Evolutionary conservation across 2,329 filamentous ascomycete species (phyloP), one percentile per base, ranked within the genome.

Genomic region (Arthrocladium fulminans): DNA sequence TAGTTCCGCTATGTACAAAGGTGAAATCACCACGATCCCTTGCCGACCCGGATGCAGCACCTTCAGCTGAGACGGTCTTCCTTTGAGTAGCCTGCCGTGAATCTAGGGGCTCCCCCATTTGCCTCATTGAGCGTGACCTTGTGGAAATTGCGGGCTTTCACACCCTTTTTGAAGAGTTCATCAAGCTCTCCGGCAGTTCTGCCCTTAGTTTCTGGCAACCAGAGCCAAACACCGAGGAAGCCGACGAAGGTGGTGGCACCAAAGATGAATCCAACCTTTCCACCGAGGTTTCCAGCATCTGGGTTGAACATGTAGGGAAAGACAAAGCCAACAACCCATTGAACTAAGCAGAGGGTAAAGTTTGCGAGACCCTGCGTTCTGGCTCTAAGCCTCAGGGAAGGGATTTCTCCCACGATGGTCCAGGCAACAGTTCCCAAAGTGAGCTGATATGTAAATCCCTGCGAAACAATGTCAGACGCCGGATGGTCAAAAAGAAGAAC

Each of bases 271-370:
- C 51, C 51, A 27, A 51, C 53, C 8, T 53, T 48, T 3, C 45
- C 53, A 13, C 53, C 49, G 20, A 55, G 29, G 22, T 55, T 52
- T 17, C 48, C 51, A 1, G 44, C 51, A 30, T 53, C 51, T 5
- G 53, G 49, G 27, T 55, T 55, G 17, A 54, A 51, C 47, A 55
- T 54, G 25, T 55, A 54, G 1, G 53, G 53, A 8, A 52, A 37
- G 17, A 54, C 35, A 29, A 55, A 52, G 3, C 43, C 49, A 13
- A 54, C 19, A 7, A 54, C 23, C 51, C 51, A 54, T 7, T 27
- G 17, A 23, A 38, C 22, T 15, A 49, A 5, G 34, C 15, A 8
- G 6, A 15, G 17, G 15, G 8, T 8, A 7, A 20, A 7, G 13
- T 20, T n/a, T 15, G 7, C 34, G 13, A 38, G 17, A 6, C 13